Evolutionary conservation across 2,329 filamentous ascomycete species (phyloP).

Genomic region (Bimuria novae-zelandiae): DNA sequence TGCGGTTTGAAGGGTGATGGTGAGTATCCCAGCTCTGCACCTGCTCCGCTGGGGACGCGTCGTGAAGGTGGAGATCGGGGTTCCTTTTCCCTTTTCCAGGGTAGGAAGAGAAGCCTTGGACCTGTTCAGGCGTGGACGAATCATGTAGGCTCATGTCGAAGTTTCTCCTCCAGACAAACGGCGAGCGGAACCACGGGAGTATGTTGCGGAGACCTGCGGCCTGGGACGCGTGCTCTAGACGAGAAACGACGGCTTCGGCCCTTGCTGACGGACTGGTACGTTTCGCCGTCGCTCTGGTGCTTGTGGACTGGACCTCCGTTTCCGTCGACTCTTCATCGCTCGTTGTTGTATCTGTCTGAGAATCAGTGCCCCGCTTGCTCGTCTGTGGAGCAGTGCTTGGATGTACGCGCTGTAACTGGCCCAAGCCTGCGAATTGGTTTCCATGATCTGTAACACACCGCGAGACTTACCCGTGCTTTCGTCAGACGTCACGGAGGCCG

Average conservation of each 20-base stretch:
- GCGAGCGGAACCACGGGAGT: neutral
- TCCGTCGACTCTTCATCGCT: neutral
- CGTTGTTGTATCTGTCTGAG: neutral
- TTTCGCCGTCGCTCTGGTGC: neutral
- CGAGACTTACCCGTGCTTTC: neutral
- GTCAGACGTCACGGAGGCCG: neutral
- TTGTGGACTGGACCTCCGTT: neutral
- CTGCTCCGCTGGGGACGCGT: too few relatives aligned
- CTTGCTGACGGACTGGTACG: neutral
- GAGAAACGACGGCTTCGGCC: neutral
- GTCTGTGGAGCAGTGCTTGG: neutral
- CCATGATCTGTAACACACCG: neutral
- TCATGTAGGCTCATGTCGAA: neutral
- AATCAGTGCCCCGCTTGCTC: neutral
- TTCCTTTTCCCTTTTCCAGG: too few relatives aligned
- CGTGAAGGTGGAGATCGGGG: too few relatives aligned
- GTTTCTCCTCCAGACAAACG: slow-evolving; percentile 4
- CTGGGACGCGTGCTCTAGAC: neutral
- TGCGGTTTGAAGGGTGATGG: neutral
- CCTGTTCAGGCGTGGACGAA: neutral
- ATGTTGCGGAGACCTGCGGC: neutral
- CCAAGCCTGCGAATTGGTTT: neutral
- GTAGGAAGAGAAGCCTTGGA: neutral
- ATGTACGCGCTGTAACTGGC: neutral
- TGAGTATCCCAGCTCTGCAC: neutral